Percentiles rank a stretch among this genome's conserved stretches.
phyloP scores from a whole-genome alignment of 2,329 filamentous ascomycete species.

The Zymoseptoria pseudotritici region DNA sequence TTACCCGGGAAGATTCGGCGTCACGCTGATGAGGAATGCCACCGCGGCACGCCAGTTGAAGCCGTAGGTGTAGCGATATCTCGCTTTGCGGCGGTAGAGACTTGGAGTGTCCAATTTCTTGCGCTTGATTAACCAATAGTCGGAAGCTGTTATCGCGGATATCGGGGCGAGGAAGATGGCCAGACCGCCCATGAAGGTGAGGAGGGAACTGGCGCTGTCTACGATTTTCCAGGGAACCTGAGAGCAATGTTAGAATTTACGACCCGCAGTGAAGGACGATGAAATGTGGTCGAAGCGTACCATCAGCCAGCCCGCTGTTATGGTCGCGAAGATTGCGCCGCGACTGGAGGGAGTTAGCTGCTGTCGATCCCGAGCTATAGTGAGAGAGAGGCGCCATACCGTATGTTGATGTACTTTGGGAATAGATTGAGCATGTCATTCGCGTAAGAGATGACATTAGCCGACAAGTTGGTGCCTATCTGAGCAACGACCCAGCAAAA shows the following conservation, averaged over 20 bases:
- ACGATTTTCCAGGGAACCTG: constrained; percentile 56
- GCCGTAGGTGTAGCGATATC: constrained; percentile 46
- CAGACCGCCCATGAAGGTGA: constrained; percentile 54
- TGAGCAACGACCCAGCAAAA: constrained; percentile 46
- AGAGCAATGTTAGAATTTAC: not conserved
- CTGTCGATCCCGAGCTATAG: not conserved
- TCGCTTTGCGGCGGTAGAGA: constrained; percentile 43
- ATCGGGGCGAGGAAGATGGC: constrained; percentile 60
- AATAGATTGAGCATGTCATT: constrained; percentile 48
- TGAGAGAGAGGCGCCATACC: not conserved
- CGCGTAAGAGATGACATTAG: constrained; percentile 47
- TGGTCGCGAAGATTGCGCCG: constrained; percentile 39
- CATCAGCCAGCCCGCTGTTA: constrained; percentile 47
- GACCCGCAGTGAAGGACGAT: constrained; percentile 21
- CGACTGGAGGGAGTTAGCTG: constrained; percentile 9
- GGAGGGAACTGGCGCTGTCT: constrained; percentile 49
- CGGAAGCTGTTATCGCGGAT: constrained; percentile 47
- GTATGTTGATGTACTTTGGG: constrained; percentile 45
- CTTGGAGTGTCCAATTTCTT: constrained; percentile 41
- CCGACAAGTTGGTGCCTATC: constrained; percentile 46
- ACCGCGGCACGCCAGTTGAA: constrained; percentile 54
- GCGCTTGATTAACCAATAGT: constrained; percentile 50
- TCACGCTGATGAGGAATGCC: constrained; percentile 51
- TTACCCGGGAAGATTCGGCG: constrained; percentile 47
- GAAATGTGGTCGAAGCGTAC: constrained; percentile 18